A percentile compares a stretch with the other conserved stretches of the same genome.
These are phyloP conservation scores for Striga asiatica DNA, from an alignment of 257 asterid genomes.

Conservation along the genomic window DNA sequence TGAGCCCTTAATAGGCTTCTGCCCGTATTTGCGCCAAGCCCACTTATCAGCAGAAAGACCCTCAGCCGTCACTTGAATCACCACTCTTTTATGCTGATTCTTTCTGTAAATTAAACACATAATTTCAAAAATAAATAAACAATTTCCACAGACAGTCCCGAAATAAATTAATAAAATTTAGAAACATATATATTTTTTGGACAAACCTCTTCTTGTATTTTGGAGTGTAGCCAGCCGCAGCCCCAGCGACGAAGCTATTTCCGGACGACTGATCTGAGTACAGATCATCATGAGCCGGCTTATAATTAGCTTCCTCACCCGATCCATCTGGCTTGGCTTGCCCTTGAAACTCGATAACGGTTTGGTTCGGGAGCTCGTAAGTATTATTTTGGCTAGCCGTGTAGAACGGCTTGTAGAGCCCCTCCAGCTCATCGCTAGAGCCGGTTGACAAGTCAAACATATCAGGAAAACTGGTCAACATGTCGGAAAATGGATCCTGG, in stretches of 20 bases:
- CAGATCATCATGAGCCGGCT: background rate
- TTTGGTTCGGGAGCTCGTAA: constrained; percentile 17
- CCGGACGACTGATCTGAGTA: constrained; percentile 24
- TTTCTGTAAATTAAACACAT: constrained; percentile 34
- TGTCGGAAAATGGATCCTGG: constrained; percentile 1
- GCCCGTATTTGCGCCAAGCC: constrained; percentile 99
- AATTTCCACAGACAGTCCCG: background rate
- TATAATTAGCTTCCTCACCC: constrained; percentile 6
- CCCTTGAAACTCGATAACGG: constrained; percentile 18
- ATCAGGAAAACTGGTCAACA: constrained; percentile 19
- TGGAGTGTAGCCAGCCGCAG: constrained; percentile 27
- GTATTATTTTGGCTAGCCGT: constrained; percentile 5
- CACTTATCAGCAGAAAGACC: constrained; percentile 73
- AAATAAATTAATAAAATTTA: background rate
- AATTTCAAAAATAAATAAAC: background rate
- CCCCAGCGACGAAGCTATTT: constrained; percentile 10
- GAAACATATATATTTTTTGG: background rate
- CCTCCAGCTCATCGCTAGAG: constrained; percentile 45
- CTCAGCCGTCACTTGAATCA: constrained; percentile 53
- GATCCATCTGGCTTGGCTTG: constrained; percentile 7
- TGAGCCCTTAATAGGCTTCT: constrained; percentile 93
- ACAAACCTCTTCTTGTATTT: constrained; percentile 74
- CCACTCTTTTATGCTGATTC: constrained; percentile 74
- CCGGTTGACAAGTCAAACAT: constrained; percentile 19
- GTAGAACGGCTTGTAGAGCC: constrained; percentile 70